Evolutionary conservation across 495 filamentous ascomycete genomes (phyloP).

Genomic region (Penicillium soppii): DNA sequence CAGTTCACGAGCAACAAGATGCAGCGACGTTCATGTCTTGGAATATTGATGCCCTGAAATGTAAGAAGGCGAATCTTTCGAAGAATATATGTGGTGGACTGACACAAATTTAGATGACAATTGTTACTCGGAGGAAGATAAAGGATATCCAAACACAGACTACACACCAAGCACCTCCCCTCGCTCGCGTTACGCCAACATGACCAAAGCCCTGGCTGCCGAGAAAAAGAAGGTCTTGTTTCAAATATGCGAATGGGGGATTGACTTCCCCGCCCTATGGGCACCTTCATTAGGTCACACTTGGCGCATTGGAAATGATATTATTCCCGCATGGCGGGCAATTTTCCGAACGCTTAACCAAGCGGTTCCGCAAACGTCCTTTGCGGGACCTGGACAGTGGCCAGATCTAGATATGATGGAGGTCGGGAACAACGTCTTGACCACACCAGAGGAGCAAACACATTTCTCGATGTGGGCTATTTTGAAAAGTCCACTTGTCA

Average conservation of each 20-base stretch:
- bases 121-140: constrained; percentile 45
- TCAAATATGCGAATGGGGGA: constrained; percentile 54
- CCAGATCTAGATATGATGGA: constrained; percentile 59
- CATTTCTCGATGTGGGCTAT: constrained; percentile 61
- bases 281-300: constrained; percentile 46
- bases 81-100: neutral
- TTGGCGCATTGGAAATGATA: constrained; percentile 57
- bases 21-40: constrained; percentile 42
- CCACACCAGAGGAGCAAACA: constrained; percentile 41
- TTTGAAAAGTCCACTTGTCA: constrained; percentile 54
- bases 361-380: constrained; percentile 39
- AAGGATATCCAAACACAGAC: constrained; percentile 36
- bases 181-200: constrained; percentile 27
- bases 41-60: constrained; percentile 49
- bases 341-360: constrained; percentile 52
- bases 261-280: constrained; percentile 50
- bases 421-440: constrained; percentile 40
- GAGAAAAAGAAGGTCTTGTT: constrained; percentile 41
- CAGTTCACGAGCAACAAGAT: constrained; percentile 46
- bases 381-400: constrained; percentile 43
- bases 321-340: constrained; percentile 49
- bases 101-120: constrained; percentile 42
- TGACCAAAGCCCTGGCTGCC: constrained; percentile 26
- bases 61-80: constrained; percentile 7
- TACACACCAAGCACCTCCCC: constrained; percentile 39